Base-by-base conservation (phyloP, 179 eudicot species). In the Spinacia oleracea region DNA sequence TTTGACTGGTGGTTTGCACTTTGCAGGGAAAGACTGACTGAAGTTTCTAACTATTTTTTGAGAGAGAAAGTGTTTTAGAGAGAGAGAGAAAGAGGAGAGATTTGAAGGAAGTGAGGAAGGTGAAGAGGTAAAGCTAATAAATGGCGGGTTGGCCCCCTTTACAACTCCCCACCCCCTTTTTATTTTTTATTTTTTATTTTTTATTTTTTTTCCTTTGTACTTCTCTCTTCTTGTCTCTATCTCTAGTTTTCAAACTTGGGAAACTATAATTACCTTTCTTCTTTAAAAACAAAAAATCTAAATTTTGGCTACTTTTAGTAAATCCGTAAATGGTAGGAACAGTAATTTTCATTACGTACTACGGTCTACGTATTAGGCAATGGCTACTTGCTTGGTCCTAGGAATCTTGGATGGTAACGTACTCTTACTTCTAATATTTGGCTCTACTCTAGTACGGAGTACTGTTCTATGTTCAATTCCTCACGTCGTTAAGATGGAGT, bases 71-170 rank as follows among this genome's bases (percentile, higher is more conserved):
- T 35, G 66, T 48, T 15, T 65, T 25, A 50, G 9, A 7, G 2
- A 27, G 63, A 29, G 40, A 43, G 59, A 43, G 27, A 38, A 34
- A 72, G 75, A 69, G 43, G 38, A 65, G 53, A 29, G 10, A 40
- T 23, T 4, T 34, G 53, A 12, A 9, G 4, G 10, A 45, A 43
- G n/a, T n/a, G n/a, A 27, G 76, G 78, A 62, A 50, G 69, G 70
- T 69, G 79, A 78, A 79, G 76, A 60, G 72, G 71, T 72, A 64
- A 70, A 66, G 77, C 55, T 71, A 83, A 79, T 79, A 62, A 79
- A 82, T 79, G 82, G 85, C 82, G 85, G 85, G 82, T 74, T 78
- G 75, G 76, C 25, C 63, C 35, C 35, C 29, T 11, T 20, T 14
- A 14, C 58, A 48, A 50, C 38, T 11, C 42, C 38, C 76, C 5